phyloP scores from a whole-genome alignment of 2,329 filamentous ascomycete species.

The Colletotrichum sojae region DNA sequence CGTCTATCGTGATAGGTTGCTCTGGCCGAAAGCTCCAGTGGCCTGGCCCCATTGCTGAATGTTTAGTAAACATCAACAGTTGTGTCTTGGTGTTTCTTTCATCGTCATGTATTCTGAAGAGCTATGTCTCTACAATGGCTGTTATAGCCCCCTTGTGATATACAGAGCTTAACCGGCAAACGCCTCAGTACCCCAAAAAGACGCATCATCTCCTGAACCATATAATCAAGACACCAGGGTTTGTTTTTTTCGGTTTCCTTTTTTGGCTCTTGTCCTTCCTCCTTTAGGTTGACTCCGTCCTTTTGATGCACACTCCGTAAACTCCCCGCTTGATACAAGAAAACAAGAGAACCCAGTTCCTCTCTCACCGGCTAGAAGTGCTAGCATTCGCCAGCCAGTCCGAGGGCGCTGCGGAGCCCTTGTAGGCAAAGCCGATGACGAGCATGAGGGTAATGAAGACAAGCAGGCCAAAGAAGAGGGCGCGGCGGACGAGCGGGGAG shows the following conservation, averaged over 20 bases:
- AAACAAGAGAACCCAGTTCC: neutral
- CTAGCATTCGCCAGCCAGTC: conserved; percentile 29
- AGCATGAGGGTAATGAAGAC: conserved; percentile 42
- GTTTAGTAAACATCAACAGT: neutral
- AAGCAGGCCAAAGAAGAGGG: conserved; percentile 38
- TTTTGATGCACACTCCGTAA: conserved; percentile 22
- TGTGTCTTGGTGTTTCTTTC: neutral
- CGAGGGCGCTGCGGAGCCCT: conserved; percentile 26
- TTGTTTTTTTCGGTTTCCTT: neutral
- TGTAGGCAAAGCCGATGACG: conserved; percentile 41
- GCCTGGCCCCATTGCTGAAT: no score
- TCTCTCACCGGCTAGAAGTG: conserved; percentile 15
- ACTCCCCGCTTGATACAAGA: conserved; percentile 23
- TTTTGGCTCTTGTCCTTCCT: neutral
- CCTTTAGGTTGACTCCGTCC: neutral
- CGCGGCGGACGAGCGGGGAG: conserved; percentile 44
- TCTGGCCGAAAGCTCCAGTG: neutral
- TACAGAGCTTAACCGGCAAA: neutral
- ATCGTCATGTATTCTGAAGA: neutral
- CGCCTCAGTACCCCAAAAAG: neutral
- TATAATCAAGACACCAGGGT: neutral
- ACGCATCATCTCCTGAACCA: neutral
- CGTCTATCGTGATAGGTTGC: conserved; percentile 18
- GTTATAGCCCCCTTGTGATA: neutral
- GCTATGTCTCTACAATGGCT: neutral